Percentiles rank a stretch among this genome's conserved stretches.
Evolutionary conservation across 2,329 filamentous ascomycete species (phyloP).

Genomic region (Colletotrichum scovillei): DNA sequence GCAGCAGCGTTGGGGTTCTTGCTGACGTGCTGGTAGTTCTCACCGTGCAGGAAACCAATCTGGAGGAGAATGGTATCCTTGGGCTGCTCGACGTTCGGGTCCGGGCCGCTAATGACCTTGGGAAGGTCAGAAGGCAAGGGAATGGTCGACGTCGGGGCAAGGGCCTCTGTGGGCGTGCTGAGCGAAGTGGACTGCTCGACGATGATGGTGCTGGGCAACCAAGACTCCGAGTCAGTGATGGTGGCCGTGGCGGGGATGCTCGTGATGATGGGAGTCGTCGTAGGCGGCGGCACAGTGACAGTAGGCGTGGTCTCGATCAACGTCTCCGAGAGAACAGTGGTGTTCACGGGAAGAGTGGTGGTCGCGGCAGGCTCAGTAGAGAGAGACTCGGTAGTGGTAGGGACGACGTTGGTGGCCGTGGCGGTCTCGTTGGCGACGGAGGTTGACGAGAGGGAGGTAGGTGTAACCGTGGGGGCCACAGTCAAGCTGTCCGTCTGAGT

Average conservation of each 20-base stretch:
- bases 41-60: constrained; percentile 82
- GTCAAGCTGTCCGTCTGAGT: constrained; percentile 14
- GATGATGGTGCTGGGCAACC: constrained; percentile 71
- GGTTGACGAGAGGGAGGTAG: constrained; percentile 12
- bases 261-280: constrained; percentile 42
- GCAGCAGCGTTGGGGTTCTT: constrained; percentile 76
- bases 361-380: constrained; percentile 16
- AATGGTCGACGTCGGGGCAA: constrained; percentile 57
- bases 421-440: constrained; percentile 21
- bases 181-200: constrained; percentile 60
- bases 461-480: constrained; percentile 12
- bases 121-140: constrained; percentile 76
- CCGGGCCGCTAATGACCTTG: constrained; percentile 78
- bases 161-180: constrained; percentile 50
- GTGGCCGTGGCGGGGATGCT: constrained; percentile 56
- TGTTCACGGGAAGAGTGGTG: constrained; percentile 27
- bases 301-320: constrained; percentile 19
- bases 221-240: constrained; percentile 55
- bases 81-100: constrained; percentile 65
- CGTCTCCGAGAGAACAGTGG: constrained; percentile 22
- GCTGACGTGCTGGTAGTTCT: constrained; percentile 89
- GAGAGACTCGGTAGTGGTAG: constrained; percentile 3
- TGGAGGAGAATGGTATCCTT: constrained; percentile 79
- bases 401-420: neutral
- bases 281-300: constrained; percentile 1